These are phyloP conservation scores for Senna siamea DNA, from an alignment of 306 rosid genomes.

Conservation along the genomic window DNA sequence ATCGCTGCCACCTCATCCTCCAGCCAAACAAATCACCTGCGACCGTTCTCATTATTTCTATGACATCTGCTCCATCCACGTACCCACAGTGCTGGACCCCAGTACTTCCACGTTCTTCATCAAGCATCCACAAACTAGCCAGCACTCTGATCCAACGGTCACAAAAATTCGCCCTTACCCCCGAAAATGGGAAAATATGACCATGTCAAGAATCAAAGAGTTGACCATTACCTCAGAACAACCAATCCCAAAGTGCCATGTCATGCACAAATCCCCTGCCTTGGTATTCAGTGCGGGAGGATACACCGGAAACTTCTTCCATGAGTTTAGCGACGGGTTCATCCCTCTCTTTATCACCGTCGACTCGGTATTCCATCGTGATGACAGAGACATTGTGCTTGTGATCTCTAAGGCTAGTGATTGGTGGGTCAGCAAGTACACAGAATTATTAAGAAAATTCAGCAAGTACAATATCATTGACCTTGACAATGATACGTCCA, in stretches of 20 bases:
- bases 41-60: conserved; percentile 42
- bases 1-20: neutral
- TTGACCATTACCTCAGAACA: neutral
- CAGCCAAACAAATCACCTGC: conserved; percentile 34
- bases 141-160: neutral
- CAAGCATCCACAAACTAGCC: conserved; percentile 19
- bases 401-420: conserved; percentile 49
- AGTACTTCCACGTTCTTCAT: conserved; percentile 44
- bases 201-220: conserved; percentile 40
- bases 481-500: conserved; percentile 49
- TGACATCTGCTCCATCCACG: conserved; percentile 49
- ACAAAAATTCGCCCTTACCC: conserved; percentile 52
- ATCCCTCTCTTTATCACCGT: conserved; percentile 52
- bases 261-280: conserved; percentile 19
- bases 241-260: conserved; percentile 13
- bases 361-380: conserved; percentile 31
- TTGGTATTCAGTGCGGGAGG: conserved; percentile 51
- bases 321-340: conserved; percentile 50
- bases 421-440: conserved; percentile 56
- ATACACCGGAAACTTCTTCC: conserved; percentile 59
- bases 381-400: conserved; percentile 27
- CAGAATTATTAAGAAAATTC: conserved; percentile 26
- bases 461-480: conserved; percentile 47
- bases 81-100: conserved; percentile 50
- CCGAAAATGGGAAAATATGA: conserved; percentile 38